These are phyloP conservation scores for Sporisorium iseilematis-ciliati DNA, from an alignment of 1,284 basidiomycete genomes.

Conservation along the genomic window DNA sequence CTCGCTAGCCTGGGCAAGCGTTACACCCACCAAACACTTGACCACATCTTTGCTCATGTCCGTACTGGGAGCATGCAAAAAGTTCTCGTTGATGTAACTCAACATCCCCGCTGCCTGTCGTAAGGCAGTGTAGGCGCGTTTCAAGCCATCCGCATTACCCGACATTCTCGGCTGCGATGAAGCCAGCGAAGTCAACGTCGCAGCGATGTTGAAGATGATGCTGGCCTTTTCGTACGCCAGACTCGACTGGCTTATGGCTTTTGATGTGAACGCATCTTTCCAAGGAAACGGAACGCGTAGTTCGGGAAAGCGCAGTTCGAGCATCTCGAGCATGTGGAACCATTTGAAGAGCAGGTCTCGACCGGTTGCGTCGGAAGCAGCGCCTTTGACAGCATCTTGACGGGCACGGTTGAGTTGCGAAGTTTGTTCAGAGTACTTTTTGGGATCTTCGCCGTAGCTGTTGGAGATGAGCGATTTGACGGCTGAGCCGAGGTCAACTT, in stretches of 20 bases:
- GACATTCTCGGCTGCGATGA: slow-evolving; percentile 76
- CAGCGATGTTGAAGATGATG: slow-evolving; percentile 95
- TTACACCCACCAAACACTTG: slow-evolving; percentile 87
- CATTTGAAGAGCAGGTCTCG: slow-evolving; percentile 98
- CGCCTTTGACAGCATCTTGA: slow-evolving; percentile 95
- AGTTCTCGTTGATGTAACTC: slow-evolving; percentile 99
- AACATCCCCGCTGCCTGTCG: slow-evolving; percentile 96
- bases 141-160: slow-evolving; percentile 80
- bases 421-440: slow-evolving; percentile 86
- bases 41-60: slow-evolving; percentile 94
- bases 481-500: slow-evolving; percentile 89
- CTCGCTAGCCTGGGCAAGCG: slow-evolving; percentile 93
- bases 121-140: slow-evolving; percentile 92
- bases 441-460: slow-evolving; percentile 93
- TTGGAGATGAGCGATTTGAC: slow-evolving; percentile 87
- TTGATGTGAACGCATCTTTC: slow-evolving; percentile 92
- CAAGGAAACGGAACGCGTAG: slow-evolving; percentile 95
- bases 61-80: slow-evolving; percentile 96
- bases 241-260: slow-evolving; percentile 92
- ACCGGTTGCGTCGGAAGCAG: slow-evolving; percentile 76
- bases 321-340: slow-evolving; percentile 97
- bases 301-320: slow-evolving; percentile 96
- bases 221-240: slow-evolving; percentile 99
- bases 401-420: slow-evolving; percentile 86
- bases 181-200: slow-evolving; percentile 91